Conservation (phyloP, 2,329 filamentous ascomycete genomes). For the Capronia americana region DNA sequence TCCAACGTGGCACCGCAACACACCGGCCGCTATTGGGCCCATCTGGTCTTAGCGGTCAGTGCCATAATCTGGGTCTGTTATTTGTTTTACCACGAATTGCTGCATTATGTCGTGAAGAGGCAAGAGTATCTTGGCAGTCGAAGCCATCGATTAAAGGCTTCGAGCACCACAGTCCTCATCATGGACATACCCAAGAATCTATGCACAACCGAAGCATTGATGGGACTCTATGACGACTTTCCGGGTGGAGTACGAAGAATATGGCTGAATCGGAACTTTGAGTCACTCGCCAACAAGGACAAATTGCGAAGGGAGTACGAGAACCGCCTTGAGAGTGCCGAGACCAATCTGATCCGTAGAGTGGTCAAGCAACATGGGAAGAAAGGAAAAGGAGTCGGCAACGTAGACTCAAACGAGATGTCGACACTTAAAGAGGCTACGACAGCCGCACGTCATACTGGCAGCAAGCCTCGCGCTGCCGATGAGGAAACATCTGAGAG, state of each 20-base stretch:
- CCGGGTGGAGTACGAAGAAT: conserved; percentile 42
- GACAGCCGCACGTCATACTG: not conserved
- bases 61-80: conserved; percentile 43
- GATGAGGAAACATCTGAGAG: conserved; percentile 12
- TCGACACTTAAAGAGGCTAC: conserved; percentile 9
- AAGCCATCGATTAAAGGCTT: conserved; percentile 42
- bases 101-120: conserved; percentile 42
- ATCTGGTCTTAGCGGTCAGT: conserved; percentile 41
- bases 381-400: conserved; percentile 20
- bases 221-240: conserved; percentile 43
- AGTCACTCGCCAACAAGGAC: conserved; percentile 40
- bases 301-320: conserved; percentile 41
- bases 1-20: conserved; percentile 43
- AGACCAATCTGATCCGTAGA: conserved; percentile 38
- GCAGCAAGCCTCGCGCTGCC: not conserved
- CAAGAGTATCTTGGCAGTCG: conserved; percentile 42
- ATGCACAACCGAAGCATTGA: conserved; percentile 41
- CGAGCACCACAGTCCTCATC: conserved; percentile 44
- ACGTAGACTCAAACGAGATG: conserved; percentile 21
- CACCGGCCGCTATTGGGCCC: conserved; percentile 44
- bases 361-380: conserved; percentile 37
- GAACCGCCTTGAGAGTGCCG: conserved; percentile 43
- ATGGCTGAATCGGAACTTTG: conserved; percentile 45
- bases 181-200: conserved; percentile 43
- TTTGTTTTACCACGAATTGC: conserved; percentile 43